Base-by-base conservation (phyloP, 331 rosid species). In the Rhamnella rubrinervis region DNA sequence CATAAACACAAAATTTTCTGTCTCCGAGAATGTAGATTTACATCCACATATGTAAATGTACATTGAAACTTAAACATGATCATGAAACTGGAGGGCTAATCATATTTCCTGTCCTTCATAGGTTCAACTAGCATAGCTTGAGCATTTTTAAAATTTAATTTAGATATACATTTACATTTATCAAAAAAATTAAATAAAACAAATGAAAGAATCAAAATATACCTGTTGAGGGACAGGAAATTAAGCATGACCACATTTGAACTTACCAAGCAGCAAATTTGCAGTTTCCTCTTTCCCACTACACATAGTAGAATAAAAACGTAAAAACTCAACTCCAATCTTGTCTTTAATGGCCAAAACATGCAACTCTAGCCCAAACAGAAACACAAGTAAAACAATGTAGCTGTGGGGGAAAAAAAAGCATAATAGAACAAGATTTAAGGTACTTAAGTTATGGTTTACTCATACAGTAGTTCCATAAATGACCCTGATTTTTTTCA, bases 161-260 rank as follows among this genome's bases (percentile, higher is more conserved):
- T 40, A 8, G 25, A 53, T n/a, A 6, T 53, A 53, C 26, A 53
- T n/a, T 53, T 53, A 18, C 58, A 17, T 53, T 5, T 19, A 52
- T 5, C 40, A 47, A 6, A 65, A 21, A 23, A 7, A 6, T 70
- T 66, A 59, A 70, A 39, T 65, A 38, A 63, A 75, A 19, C 8
- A 70, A 23, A 18, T 14, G 74, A 66, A n/a, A 38, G 35, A 18
- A 76, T 18, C 28, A 39, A 26, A 61, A 38, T 77, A 76, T 82
- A 91, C 98, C 92, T 77, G 71, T 93, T 95, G 70, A 95, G 84
- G 38, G 98, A 91, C 72, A 78, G 71, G 79, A 93, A 93, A n/a
- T n/a, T n/a, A n/a, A 58, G 93, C 89, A 57, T 93, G 98, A 76
- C 98, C 98, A 97, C 98, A 93, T 75, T 93, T 93, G 85, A 93